A percentile compares a stretch with the other conserved stretches of the same genome.
These are phyloP conservation scores for Angomonas ambiguus DNA, from an alignment of 208 protist genomes.

Conservation along the genomic window DNA sequence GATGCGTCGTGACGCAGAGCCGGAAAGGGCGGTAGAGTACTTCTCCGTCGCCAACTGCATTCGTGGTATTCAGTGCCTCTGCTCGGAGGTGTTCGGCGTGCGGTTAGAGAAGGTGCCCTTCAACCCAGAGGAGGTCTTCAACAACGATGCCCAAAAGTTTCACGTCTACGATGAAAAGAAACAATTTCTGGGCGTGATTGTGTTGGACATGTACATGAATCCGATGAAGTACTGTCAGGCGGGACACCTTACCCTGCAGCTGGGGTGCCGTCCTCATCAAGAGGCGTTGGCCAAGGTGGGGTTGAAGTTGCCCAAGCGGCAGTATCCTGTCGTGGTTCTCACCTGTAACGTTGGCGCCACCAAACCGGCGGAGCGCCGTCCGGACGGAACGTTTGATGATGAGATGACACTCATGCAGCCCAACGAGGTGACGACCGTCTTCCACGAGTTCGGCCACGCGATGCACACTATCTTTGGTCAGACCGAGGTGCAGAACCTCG, in stretches of 20 bases:
- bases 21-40: constrained; percentile 66
- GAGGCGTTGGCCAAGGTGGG: constrained; percentile 70
- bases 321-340: constrained; percentile 90
- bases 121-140: constrained; percentile 72
- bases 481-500: constrained; percentile 89
- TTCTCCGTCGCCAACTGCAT: constrained; percentile 90
- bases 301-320: constrained; percentile 69
- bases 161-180: constrained; percentile 81
- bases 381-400: constrained; percentile 71
- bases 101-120: constrained; percentile 73
- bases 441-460: constrained; percentile 94
- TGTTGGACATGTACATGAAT: constrained; percentile 89
- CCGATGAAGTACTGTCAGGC: constrained; percentile 87
- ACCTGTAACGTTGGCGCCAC: constrained; percentile 79
- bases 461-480: constrained; percentile 93
- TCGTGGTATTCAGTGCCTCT: constrained; percentile 87
- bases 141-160: constrained; percentile 81
- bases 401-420: constrained; percentile 82
- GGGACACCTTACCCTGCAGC: constrained; percentile 87
- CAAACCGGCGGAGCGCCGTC: constrained; percentile 26
- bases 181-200: constrained; percentile 86
- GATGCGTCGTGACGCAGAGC: constrained; percentile 66
- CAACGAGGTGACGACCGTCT: constrained; percentile 88
- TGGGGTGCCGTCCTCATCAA: constrained; percentile 79
- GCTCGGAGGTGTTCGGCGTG: constrained; percentile 88